Evolutionary conservation across 208 protist species (phyloP).

Genomic region (Wallacemonas rigidus): DNA sequence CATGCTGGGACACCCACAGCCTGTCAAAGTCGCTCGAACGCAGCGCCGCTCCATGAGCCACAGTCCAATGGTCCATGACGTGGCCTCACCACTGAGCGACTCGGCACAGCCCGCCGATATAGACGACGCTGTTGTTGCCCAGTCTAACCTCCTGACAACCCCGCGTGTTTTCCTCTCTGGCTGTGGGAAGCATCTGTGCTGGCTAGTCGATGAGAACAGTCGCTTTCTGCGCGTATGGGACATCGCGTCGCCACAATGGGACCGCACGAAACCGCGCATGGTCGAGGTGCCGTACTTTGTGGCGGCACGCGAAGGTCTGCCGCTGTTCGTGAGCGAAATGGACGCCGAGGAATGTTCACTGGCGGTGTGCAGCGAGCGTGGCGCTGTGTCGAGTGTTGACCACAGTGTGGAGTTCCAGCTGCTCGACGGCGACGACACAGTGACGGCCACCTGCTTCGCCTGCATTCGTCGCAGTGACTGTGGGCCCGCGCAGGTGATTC

Average conservation of each 20-base stretch:
- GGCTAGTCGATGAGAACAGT: constrained; percentile 75
- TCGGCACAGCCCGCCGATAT: neutral
- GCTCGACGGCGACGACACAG: constrained; percentile 41
- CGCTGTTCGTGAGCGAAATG: constrained; percentile 81
- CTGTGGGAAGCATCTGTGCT: constrained; percentile 66
- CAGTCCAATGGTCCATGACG: neutral
- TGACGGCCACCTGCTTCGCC: constrained; percentile 60
- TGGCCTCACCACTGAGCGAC: neutral
- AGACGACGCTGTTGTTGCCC: constrained; percentile 6
- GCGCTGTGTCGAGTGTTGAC: constrained; percentile 78
- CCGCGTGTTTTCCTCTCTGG: constrained; percentile 64
- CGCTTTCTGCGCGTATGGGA: constrained; percentile 74
- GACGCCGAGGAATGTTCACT: constrained; percentile 60
- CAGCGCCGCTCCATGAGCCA: constrained; percentile 39
- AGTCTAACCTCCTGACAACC: constrained; percentile 9
- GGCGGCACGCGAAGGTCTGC: constrained; percentile 51
- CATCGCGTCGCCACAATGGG: constrained; percentile 48
- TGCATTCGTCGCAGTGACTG: constrained; percentile 47
- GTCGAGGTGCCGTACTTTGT: constrained; percentile 70
- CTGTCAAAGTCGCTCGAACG: constrained; percentile 72
- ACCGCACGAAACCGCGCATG: constrained; percentile 50
- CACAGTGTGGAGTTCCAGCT: constrained; percentile 76
- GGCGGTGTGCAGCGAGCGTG: constrained; percentile 76
- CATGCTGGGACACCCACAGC: constrained; percentile 59
- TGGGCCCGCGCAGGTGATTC: constrained; percentile 27